A percentile compares a stretch with the other conserved stretches of the same genome.
These are phyloP conservation scores for Maudiozyma turicensis DNA, from an alignment of 805 yeast genomes.

Conservation along the genomic window DNA sequence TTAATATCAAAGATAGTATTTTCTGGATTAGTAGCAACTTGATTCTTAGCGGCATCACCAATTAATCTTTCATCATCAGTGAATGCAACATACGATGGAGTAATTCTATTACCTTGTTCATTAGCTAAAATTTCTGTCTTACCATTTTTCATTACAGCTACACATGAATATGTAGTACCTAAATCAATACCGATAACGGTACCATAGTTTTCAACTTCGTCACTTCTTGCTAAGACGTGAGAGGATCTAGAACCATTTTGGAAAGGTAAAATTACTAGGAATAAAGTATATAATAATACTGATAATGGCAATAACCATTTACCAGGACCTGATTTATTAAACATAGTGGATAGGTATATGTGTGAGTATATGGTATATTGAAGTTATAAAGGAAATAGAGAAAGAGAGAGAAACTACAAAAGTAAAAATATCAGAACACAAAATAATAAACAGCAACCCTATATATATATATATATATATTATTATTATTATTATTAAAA, in stretches of 20 bases:
- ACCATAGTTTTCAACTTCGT: slow-evolving; percentile 41
- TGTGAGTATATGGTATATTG: not conserved
- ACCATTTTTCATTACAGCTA: slow-evolving; percentile 77
- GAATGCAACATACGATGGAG: slow-evolving; percentile 92
- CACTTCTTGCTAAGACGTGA: slow-evolving; percentile 29
- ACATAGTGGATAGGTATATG: not conserved
- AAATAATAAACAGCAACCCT: no score
- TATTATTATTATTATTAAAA: no score
- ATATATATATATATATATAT: no score
- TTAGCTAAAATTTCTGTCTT: slow-evolving; percentile 89
- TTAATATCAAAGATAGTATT: slow-evolving; percentile 88
- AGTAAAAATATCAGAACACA: no score
- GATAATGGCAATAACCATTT: slow-evolving; percentile 43
- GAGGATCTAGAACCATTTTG: slow-evolving; percentile 22
- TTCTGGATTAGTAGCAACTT: slow-evolving; percentile 78
- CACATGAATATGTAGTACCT: slow-evolving; percentile 97
- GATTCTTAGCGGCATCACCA: slow-evolving; percentile 96
- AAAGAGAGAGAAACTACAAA: not conserved
- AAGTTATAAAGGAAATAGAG: not conserved
- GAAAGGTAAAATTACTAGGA: slow-evolving; percentile 24
- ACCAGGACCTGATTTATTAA: slow-evolving; percentile 6
- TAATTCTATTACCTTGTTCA: slow-evolving; percentile 95
- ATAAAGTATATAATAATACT: slow-evolving; percentile 23
- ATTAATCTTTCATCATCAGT: slow-evolving; percentile 86
- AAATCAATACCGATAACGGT: slow-evolving; percentile 88